Evolutionary conservation across 164 flowering plant species (phyloP), one percentile per base, ranked within the genome.

Genomic region (Buxus sempervirens): DNA sequence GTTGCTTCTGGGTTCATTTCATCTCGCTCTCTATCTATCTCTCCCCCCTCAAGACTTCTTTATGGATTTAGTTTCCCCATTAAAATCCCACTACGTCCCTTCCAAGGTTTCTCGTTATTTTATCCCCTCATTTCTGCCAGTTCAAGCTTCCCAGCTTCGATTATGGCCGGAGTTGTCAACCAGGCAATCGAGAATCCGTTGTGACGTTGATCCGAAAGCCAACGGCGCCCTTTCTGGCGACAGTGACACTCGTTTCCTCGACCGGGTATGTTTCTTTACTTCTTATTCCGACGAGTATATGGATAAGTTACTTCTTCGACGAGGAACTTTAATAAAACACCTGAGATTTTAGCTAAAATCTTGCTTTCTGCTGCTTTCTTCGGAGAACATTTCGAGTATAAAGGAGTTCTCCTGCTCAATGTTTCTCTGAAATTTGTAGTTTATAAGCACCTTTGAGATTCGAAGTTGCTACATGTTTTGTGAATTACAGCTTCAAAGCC

Each of bases 221-320:
- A 86, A 88, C 63, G 90, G 89, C 59, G 80, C 78, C 25, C 77
- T 81, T 16, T 82, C 79, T 27, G 78, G 78, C 13, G 93, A 88
- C 48, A 68, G 73, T 27, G 90, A 88, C 81, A 77, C 82, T 21
- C 89, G 89, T 60, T 77, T 63, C 63, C 60, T 85, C 63, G 97
- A 91, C 81, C 81, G 97, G 71, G 97, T 91, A 70, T n/a, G 60
- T 59, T 51, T 66, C 66, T 78, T 21, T 15, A 19, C 2, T 45
- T 32, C 38, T 32, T 32, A 32, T 32, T 3, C 38, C 7, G 38
- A 7, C 38, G 38, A 32, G 7, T 32, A 32, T 7, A 3, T 32
- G 38, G 38, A 32, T 32, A 32, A 3, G 38, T 32, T 3, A 32
- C 10, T 27, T 28, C 51, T 55, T 56, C n/a, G 15, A 54, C 22